Evolutionary conservation across 1,284 basidiomycete genomes (phyloP).

Genomic region (Puccinia coronata): DNA sequence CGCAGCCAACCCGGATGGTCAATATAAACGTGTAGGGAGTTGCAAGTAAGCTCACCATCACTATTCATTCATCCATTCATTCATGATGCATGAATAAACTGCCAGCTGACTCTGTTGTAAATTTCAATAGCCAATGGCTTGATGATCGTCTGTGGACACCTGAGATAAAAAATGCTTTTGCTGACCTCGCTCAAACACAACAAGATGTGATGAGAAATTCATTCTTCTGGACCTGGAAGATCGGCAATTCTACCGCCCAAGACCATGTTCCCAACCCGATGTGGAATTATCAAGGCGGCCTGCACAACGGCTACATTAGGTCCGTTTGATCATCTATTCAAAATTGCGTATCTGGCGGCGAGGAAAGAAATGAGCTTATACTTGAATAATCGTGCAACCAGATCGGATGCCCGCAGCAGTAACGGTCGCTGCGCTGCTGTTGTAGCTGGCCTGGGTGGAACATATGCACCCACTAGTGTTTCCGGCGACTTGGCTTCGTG

Average conservation of each 20-base stretch:
- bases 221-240: slow-evolving; percentile 51
- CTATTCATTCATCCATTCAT: neutral
- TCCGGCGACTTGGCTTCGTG: slow-evolving; percentile 31
- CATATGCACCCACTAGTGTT: neutral
- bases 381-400: neutral
- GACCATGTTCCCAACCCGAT: slow-evolving; percentile 47
- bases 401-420: slow-evolving; percentile 46
- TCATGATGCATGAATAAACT: neutral
- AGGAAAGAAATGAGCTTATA: too few relatives aligned
- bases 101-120: neutral
- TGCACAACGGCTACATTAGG: slow-evolving; percentile 47
- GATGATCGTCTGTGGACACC: slow-evolving; percentile 46
- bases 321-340: neutral
- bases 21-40: slow-evolving; percentile 40
- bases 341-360: too few relatives aligned
- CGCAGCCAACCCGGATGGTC: slow-evolving; percentile 31
- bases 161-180: slow-evolving; percentile 40
- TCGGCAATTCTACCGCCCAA: slow-evolving; percentile 48
- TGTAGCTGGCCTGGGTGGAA: slow-evolving; percentile 31
- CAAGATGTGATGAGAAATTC: slow-evolving; percentile 49
- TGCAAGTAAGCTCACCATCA: slow-evolving; percentile 32
- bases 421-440: slow-evolving; percentile 44
- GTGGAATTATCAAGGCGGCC: slow-evolving; percentile 44
- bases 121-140: slow-evolving; percentile 48
- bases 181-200: slow-evolving; percentile 45